Evolutionary conservation across 2,329 filamentous ascomycete species (phyloP).

Genomic region (Fusarium stilboides): DNA sequence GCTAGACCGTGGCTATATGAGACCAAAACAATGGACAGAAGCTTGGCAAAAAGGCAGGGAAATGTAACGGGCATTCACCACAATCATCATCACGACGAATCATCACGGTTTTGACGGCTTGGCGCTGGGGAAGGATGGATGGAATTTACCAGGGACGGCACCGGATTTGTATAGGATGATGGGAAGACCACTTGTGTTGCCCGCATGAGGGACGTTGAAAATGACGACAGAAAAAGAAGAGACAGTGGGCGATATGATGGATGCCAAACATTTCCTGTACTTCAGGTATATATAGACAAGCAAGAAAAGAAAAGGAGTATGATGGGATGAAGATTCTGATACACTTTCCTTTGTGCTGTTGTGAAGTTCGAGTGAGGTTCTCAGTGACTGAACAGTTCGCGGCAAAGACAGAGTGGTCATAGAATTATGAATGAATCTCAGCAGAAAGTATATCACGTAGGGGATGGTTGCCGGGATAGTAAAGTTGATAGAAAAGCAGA

Average conservation of each 20-base stretch:
- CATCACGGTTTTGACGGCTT: conserved; percentile 32
- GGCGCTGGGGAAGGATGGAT: conserved; percentile 11
- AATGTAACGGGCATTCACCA: conserved; percentile 32
- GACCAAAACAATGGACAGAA: conserved; percentile 14
- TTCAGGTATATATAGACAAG: conserved; percentile 44
- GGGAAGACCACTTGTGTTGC: conserved; percentile 34
- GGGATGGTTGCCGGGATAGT: background rate
- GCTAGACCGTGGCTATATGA: conserved; percentile 11
- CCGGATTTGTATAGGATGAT: conserved; percentile 43
- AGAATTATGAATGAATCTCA: too few species aligned
- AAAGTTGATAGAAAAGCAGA: background rate
- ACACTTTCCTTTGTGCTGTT: background rate
- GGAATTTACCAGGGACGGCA: conserved; percentile 16
- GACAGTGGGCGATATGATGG: conserved; percentile 41
- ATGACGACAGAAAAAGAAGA: conserved; percentile 26
- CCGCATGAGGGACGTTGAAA: conserved; percentile 30
- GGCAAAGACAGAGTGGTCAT: too few species aligned
- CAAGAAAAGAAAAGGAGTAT: conserved; percentile 37
- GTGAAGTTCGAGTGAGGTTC: background rate
- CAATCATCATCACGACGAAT: conserved; percentile 33
- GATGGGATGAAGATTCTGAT: conserved; percentile 4
- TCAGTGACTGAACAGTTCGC: background rate
- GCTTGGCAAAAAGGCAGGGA: conserved; percentile 26
- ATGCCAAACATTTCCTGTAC: conserved; percentile 37
- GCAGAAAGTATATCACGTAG: too few species aligned